Percentiles rank a stretch among this genome's conserved stretches.
Evolutionary conservation across 345 rosid species (phyloP).

Genomic region (Citrus hindsii): DNA sequence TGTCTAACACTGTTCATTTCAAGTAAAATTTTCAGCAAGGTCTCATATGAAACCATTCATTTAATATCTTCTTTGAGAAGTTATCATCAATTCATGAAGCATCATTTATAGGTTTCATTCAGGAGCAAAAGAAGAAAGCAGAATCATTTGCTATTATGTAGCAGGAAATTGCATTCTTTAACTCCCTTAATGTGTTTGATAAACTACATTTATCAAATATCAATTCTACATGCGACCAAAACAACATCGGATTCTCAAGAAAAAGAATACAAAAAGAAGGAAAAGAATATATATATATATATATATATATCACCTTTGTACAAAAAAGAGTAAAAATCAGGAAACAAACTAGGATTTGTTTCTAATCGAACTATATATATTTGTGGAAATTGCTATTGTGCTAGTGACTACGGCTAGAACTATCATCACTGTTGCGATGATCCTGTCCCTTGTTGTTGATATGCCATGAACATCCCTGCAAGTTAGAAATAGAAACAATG

Average conservation of each 20-base stretch:
- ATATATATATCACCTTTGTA: too few relatives aligned
- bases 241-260: not conserved
- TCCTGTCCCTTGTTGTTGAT: slow-evolving; percentile 35
- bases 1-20: not conserved
- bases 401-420: slow-evolving; percentile 44
- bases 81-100: not conserved
- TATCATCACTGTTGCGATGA: slow-evolving; percentile 38
- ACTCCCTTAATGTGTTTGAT: not conserved
- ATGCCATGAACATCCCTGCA: slow-evolving; percentile 50
- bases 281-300: too few relatives aligned
- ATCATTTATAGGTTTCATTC: too few relatives aligned
- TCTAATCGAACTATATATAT: slow-evolving; percentile 19
- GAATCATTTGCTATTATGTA: not conserved
- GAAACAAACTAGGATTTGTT: slow-evolving; percentile 13
- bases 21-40: not conserved
- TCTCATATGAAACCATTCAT: not conserved
- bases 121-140: not conserved
- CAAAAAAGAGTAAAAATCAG: not conserved
- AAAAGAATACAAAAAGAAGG: not conserved
- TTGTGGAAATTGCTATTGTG: slow-evolving; percentile 45
- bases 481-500: not conserved
- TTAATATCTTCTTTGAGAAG: not conserved
- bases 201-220: not conserved
- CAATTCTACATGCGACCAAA: not conserved
- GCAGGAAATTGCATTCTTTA: not conserved